phyloP scores from a whole-genome alignment of 495 filamentous ascomycete genomes.

The Trichoderma orchidacearum region DNA sequence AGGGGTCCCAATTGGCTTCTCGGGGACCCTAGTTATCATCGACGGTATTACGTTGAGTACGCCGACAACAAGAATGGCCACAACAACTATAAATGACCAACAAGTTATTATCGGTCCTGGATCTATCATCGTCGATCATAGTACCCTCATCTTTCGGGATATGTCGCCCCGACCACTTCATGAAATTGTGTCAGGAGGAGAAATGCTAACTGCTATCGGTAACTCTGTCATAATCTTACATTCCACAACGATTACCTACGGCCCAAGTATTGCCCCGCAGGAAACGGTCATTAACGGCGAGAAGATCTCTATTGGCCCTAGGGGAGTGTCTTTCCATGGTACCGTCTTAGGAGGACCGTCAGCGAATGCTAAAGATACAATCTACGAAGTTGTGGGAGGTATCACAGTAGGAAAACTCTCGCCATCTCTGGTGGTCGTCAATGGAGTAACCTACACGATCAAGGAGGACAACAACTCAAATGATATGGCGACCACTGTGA shows the following conservation, averaged over 20 bases:
- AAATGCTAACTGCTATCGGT: conserved; percentile 32
- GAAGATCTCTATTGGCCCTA: conserved; percentile 30
- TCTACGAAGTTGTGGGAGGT: conserved; percentile 30
- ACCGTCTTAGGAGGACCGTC: conserved; percentile 26
- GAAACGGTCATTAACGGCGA: conserved; percentile 24
- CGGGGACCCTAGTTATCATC: conserved; percentile 27
- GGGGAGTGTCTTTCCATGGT: conserved; percentile 23
- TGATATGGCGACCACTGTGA: conserved; percentile 18
- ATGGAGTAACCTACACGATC: conserved; percentile 24
- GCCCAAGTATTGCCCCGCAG: not conserved
- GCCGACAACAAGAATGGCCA: conserved; percentile 14
- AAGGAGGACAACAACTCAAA: not conserved
- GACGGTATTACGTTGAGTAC: conserved; percentile 31
- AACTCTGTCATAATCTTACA: conserved; percentile 24
- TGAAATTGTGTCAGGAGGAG: conserved; percentile 28
- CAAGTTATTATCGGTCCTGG: conserved; percentile 32
- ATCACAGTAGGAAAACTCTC: conserved; percentile 33
- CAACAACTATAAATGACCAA: conserved; percentile 24
- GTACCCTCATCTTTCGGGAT: conserved; percentile 18
- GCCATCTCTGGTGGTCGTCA: conserved; percentile 33
- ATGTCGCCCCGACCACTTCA: conserved; percentile 19
- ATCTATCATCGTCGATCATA: conserved; percentile 19
- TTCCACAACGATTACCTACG: conserved; percentile 13
- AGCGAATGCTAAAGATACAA: conserved; percentile 18
- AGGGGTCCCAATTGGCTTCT: conserved; percentile 25